Percentiles rank a stretch among this genome's conserved stretches.
Conservation (phyloP, 176 grass and related monocot genomes). For the Juncus inflexus region DNA sequence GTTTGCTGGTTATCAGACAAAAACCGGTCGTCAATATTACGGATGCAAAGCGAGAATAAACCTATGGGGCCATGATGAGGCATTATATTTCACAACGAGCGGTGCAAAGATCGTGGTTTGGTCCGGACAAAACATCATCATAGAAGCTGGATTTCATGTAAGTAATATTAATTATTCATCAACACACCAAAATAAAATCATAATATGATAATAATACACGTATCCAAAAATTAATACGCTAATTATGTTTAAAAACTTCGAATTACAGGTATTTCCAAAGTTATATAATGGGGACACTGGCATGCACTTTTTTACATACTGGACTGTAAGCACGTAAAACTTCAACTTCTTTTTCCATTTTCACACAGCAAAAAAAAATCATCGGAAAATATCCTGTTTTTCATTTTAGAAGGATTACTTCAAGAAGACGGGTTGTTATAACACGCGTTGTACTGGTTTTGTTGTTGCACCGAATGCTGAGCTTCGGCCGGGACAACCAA, state of each 20-base stretch:
- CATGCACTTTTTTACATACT: neutral
- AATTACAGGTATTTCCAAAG: neutral
- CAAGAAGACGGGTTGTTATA: neutral
- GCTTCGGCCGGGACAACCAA: neutral
- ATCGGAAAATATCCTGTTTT: neutral
- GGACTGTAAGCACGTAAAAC: neutral
- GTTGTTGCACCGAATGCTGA: neutral
- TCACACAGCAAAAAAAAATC: neutral
- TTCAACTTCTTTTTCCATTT: neutral
- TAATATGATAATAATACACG: neutral
- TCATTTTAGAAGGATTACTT: neutral
- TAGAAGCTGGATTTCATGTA: constrained; percentile 5
- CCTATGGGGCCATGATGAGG: constrained; percentile 9
- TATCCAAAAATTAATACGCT: neutral
- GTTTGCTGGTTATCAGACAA: neutral
- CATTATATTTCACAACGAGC: neutral
- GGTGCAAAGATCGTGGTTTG: neutral
- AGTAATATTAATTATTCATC: neutral
- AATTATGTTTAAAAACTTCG: neutral
- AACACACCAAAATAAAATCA: neutral
- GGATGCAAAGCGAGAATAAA: neutral
- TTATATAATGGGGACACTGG: neutral
- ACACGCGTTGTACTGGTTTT: constrained; percentile 2
- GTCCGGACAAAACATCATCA: neutral
- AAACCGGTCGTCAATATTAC: neutral